Conservation (phyloP, 768 basidiomycete genomes). For the Serendipita sp. region DNA sequence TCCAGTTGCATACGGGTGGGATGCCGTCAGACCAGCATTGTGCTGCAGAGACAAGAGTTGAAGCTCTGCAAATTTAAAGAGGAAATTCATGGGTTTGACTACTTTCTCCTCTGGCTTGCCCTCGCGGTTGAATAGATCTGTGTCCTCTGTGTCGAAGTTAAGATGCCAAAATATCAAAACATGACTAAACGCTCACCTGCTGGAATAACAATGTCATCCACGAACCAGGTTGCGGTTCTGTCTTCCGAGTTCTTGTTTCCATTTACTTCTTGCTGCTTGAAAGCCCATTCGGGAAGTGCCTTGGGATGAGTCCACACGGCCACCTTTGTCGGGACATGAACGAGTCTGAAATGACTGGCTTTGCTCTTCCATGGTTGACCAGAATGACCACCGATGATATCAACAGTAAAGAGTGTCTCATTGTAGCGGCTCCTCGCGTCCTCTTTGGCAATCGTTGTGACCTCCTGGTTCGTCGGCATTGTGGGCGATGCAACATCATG, state of each 20-base stretch:
- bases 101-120: conserved; percentile 38
- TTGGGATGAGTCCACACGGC: conserved; percentile 84
- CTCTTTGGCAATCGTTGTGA: conserved; percentile 79
- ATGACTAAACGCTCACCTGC: conserved; percentile 40
- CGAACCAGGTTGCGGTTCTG: conserved; percentile 73
- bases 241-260: conserved; percentile 86
- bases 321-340: conserved; percentile 81
- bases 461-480: conserved; percentile 97
- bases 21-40: conserved; percentile 96
- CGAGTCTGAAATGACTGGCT: conserved; percentile 77
- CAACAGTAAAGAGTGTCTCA: conserved; percentile 76
- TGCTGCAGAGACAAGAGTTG: conserved; percentile 95
- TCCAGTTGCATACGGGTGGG: conserved; percentile 89
- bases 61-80: conserved; percentile 85
- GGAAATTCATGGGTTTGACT: conserved; percentile 76
- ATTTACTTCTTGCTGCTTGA: conserved; percentile 93
- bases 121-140: conserved; percentile 39
- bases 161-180: neutral
- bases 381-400: conserved; percentile 53
- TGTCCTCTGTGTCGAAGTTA: conserved; percentile 26
- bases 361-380: conserved; percentile 87
- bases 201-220: conserved; percentile 54
- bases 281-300: conserved; percentile 89
- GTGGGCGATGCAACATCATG: conserved; percentile 96
- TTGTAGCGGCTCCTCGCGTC: conserved; percentile 54